phyloP scores from a whole-genome alignment of 2,329 filamentous ascomycete species.

The Aureobasidium sp. region DNA sequence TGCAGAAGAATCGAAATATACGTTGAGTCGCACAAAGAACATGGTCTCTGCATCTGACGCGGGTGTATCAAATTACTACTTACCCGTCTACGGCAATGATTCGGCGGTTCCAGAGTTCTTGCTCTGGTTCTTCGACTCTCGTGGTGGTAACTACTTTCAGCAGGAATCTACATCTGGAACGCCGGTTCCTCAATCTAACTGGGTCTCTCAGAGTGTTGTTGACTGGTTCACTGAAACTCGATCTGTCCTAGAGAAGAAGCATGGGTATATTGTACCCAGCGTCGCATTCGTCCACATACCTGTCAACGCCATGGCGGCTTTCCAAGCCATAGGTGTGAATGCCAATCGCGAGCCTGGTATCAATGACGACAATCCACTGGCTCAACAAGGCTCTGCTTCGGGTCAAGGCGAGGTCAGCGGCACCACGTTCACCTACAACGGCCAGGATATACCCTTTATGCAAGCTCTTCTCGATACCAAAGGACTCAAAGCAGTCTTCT shows the following conservation, averaged over 20 bases:
- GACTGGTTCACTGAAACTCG: conserved; percentile 37
- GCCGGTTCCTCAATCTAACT: conserved; percentile 30
- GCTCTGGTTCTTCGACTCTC: conserved; percentile 66
- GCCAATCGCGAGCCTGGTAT: conserved; percentile 37
- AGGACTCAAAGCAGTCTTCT: conserved; percentile 51
- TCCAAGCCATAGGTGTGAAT: conserved; percentile 36
- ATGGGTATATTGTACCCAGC: conserved; percentile 36
- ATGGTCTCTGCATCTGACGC: conserved; percentile 31
- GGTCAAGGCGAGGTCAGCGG: conserved; percentile 28
- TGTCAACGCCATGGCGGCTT: conserved; percentile 31
- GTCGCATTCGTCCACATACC: conserved; percentile 51
- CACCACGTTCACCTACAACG: conserved; percentile 27
- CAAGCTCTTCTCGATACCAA: conserved; percentile 46
- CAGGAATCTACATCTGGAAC: conserved; percentile 22
- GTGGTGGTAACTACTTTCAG: conserved; percentile 48
- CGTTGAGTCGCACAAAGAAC: conserved; percentile 33
- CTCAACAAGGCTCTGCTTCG: conserved; percentile 29
- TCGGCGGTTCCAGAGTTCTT: conserved; percentile 39
- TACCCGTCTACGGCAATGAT: conserved; percentile 38
- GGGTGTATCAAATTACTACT: conserved; percentile 47
- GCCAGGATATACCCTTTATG: conserved; percentile 56
- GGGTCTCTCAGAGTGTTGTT: conserved; percentile 37
- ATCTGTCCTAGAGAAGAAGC: conserved; percentile 20
- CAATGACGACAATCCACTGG: conserved; percentile 35
- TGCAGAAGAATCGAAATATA: conserved; percentile 29